phyloP scores from a whole-genome alignment of 176 grass and related monocot species.

The Musa schizocarpa region DNA sequence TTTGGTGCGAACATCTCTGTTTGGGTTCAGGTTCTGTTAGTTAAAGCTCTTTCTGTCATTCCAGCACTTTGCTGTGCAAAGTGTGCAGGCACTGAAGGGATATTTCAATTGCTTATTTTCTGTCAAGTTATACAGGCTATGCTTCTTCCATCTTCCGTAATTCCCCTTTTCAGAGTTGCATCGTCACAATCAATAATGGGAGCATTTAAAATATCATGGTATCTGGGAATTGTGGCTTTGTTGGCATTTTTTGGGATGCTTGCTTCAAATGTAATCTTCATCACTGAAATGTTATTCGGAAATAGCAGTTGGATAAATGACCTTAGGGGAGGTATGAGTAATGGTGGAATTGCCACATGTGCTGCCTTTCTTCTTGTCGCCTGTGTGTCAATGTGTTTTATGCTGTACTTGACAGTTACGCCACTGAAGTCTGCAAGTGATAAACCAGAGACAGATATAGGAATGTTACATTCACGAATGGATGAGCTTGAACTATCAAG shows the following conservation, averaged over 20 bases:
- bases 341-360: constrained; percentile 51
- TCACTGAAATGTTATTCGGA: constrained; percentile 82
- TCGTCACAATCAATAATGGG: constrained; percentile 92
- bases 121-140: constrained; percentile 91
- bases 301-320: constrained; percentile 75
- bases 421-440: constrained; percentile 78
- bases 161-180: constrained; percentile 81
- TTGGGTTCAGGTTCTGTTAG: constrained; percentile 40
- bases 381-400: constrained; percentile 50
- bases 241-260: constrained; percentile 80
- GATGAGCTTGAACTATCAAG: constrained; percentile 20
- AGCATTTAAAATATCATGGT: constrained; percentile 57
- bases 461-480: constrained; percentile 20
- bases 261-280: constrained; percentile 76
- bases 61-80: constrained; percentile 58
- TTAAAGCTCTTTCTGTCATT: constrained; percentile 67
- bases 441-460: constrained; percentile 39
- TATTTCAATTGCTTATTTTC: constrained; percentile 80
- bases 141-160: constrained; percentile 79
- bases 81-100: constrained; percentile 65
- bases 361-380: constrained; percentile 47
- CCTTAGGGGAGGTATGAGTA: constrained; percentile 67
- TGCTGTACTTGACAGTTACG: constrained; percentile 76
- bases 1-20: constrained; percentile 67
- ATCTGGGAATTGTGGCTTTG: constrained; percentile 69